Evolutionary conservation across 148 eudicot genomes (phyloP), one percentile per base, ranked within the genome.

Genomic region (Fagopyrum tataricum): DNA sequence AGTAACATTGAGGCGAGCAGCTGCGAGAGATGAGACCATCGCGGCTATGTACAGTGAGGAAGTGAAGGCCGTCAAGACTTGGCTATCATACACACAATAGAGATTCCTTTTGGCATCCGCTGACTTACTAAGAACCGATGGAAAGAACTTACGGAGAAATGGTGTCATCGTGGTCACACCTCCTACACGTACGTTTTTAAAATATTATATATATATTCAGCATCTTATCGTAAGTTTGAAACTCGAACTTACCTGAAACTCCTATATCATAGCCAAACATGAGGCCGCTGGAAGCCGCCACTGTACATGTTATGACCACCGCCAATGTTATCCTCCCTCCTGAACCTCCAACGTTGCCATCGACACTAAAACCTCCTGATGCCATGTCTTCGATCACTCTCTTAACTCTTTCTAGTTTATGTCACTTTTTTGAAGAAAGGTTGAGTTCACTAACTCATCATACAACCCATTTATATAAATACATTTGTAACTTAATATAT

Each of bases 111-210:
- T 42, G 9, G 74, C 74, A 42, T 51, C 23, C 4, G 21, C 21
- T 18, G 59, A 48, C 26, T 77, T 21, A 49, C 14, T n/a, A 26
- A 59, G 4, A 10, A 77, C 48, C 18, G 15, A 7, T 5, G 79
- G 79, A 56, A 77, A 77, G 55, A 76, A 70, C 42, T 76, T 76
- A 18, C 46, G 71, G n/a, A 77, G 26, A 49, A 77, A 77, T 5
- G 79, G 71, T 13, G 14, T 24, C 79, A 77, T 77, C 2, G 75
- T 77, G 10, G 79, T 56, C 3, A 77, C 79, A 21, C 79, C 79
- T 20, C 79, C 79, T 77, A 9, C 37, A 31, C 2, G 37, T 31
- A 0, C n/a, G n/a, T n/a, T n/a, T n/a, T n/a, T n/a, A n/a, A n/a
- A n/a, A n/a, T n/a, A n/a, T n/a, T n/a, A n/a, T n/a, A n/a, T n/a